Base-by-base conservation (phyloP, 352 stramenopile genomes). In the Phytophthora aleatoria region DNA sequence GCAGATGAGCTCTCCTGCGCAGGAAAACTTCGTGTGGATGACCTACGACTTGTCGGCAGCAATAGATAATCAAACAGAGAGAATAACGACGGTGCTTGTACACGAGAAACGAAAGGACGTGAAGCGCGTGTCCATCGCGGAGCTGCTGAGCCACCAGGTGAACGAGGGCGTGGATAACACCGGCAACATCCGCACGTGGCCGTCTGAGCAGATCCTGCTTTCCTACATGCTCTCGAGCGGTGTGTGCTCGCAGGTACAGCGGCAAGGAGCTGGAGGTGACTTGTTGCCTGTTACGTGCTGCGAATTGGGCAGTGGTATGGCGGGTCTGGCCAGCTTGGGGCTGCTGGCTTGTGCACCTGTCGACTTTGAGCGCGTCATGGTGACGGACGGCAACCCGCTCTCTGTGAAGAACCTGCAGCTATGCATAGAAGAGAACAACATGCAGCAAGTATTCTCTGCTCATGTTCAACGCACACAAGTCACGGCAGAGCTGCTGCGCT, bases 151-250 rank as follows among this genome's bases (percentile, higher is more conserved):
- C 58, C 86, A 95, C 64, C 63, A 90, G 31, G 69, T 90, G 57
- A 90, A 95, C 45, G 43, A 85, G 24, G 85, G 83, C 13, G 87
- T 96, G 33, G 87, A 96, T 72, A 96, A 96, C 73, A 96, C 87
- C 38, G 87, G 87, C 31, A 96, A 96, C 71, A 91, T 96, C 48
- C 84, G 86, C 20, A 94, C 82, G 50, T 96, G 87, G 87, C 85
- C 87, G 28, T 91, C 81, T 3, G 87, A 96, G 65, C 76, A 87
- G 60, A 70, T 94, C 20, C 36, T 96, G 53, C 74, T 96, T 7
- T 76, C 71, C 9, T 82, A 89, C 42, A 15, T 96, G 38, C 67
- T 96, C 24, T 64, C 70, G 27, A 77, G 77, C 9, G 28, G 64
- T 20, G 50, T 87, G 0, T 81, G 59, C 20, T 54, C 75, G 20